Evolutionary conservation across 2,329 filamentous ascomycete species (phyloP).

Genomic region (Penicillium concentricum): DNA sequence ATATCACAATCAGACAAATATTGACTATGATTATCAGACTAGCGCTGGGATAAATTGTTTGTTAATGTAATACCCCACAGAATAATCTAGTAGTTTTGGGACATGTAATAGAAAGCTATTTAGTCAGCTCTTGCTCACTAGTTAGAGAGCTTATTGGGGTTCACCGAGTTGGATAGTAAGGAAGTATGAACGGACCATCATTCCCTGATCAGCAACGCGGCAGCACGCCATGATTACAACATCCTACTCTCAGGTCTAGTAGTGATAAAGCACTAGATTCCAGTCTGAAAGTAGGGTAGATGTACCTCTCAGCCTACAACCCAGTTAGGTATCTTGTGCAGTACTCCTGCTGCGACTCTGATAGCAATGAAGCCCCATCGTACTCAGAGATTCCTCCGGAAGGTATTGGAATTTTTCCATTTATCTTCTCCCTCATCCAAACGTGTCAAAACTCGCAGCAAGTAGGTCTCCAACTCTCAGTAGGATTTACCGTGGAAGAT

Average conservation of each 20-base stretch:
- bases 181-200: neutral
- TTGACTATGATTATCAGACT: neutral
- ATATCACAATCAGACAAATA: neutral
- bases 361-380: slow-evolving; percentile 3
- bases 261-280: neutral
- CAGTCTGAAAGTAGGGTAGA: neutral
- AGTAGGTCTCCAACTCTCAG: neutral
- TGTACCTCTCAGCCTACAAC: neutral
- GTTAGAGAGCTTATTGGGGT: neutral
- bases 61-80: neutral
- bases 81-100: neutral
- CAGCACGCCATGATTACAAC: slow-evolving; percentile 6
- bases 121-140: too few relatives aligned
- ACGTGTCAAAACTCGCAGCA: neutral
- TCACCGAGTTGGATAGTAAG: neutral
- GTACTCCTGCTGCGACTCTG: neutral
- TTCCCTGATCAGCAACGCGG: neutral
- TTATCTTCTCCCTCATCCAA: neutral
- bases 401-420: slow-evolving; percentile 10
- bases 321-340: neutral
- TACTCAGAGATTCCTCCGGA: slow-evolving; percentile 3
- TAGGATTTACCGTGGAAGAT: neutral
- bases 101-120: too few relatives aligned
- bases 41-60: neutral
- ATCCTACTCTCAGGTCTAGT: neutral